Conservation (phyloP, 2,329 filamentous ascomycete species). For the Golovinomyces cichoracearum region DNA sequence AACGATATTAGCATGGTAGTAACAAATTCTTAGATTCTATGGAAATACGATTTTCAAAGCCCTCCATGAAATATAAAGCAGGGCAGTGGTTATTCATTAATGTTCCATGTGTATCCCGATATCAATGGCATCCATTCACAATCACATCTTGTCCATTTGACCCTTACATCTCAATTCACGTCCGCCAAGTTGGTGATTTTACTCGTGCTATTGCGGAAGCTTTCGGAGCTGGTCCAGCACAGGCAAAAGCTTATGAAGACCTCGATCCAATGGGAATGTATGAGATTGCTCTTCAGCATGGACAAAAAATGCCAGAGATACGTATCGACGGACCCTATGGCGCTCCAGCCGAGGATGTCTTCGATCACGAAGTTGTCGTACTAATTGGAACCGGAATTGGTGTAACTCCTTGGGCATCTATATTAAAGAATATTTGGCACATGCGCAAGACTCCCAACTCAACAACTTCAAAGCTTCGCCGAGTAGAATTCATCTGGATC, state of each 20-base stretch:
- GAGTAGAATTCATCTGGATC: conserved; percentile 98
- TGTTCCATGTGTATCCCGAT: conserved; percentile 60
- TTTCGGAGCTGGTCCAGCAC: conserved; percentile 68
- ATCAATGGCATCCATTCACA: conserved; percentile 97
- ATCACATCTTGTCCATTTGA: conserved; percentile 96
- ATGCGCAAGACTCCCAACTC: conserved; percentile 73
- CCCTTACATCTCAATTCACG: conserved; percentile 77
- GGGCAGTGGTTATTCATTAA: conserved; percentile 97
- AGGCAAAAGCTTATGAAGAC: conserved; percentile 70
- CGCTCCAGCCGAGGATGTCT: conserved; percentile 90
- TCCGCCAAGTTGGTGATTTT: conserved; percentile 91
- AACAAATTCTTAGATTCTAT: conserved; percentile 42
- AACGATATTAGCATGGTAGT: conserved; percentile 6
- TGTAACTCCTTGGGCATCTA: conserved; percentile 65
- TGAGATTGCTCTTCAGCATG: conserved; percentile 82
- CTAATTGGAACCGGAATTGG: conserved; percentile 70
- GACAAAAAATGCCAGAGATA: conserved; percentile 69
- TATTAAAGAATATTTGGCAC: conserved; percentile 96
- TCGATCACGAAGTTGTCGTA: conserved; percentile 71
- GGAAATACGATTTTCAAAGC: conserved; percentile 91
- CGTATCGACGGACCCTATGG: conserved; percentile 91
- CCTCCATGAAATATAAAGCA: conserved; percentile 91
- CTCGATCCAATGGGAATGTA: conserved; percentile 93
- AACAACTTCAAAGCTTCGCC: conserved; percentile 53
- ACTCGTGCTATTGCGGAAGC: conserved; percentile 83